These are phyloP conservation scores for Solanum sitiens DNA, from an alignment of 257 asterid species.

Conservation along the genomic window DNA sequence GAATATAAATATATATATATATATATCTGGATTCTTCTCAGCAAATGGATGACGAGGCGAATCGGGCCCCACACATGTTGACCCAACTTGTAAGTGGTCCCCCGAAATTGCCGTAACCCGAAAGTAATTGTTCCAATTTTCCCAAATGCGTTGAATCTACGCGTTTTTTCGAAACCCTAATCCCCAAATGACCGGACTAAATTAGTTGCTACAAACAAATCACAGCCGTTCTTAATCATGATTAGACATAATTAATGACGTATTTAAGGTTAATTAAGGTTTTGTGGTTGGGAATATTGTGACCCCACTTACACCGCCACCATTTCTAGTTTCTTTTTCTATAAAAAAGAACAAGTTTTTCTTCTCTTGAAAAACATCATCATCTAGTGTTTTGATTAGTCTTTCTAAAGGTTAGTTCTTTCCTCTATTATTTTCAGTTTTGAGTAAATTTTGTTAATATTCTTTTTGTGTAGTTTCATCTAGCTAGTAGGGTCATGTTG, in stretches of 20 bases:
- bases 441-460: not conserved
- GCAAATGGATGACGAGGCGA: not conserved
- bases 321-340: not conserved
- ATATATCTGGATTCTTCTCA: not conserved
- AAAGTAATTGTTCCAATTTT: not conserved
- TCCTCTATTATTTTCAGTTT: not conserved
- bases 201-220: not conserved
- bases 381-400: not conserved
- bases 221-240: slow-evolving; percentile 2
- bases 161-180: slow-evolving; percentile 6
- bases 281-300: slow-evolving; percentile 7
- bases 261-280: not conserved
- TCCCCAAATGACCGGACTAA: not conserved
- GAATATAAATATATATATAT: not conserved
- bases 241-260: not conserved
- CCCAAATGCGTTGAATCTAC: slow-evolving; percentile 28
- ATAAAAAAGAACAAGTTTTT: slow-evolving; percentile 9
- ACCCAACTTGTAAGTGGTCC: not conserved
- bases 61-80: not conserved
- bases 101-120: not conserved
- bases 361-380: not conserved
- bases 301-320: slow-evolving; percentile 7
- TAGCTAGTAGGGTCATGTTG: not conserved
- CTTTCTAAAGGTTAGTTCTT: not conserved
- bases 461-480: not conserved